Conservation (phyloP, 192 early-diverging fungal genomes). For the Radiomyces spectabilis region DNA sequence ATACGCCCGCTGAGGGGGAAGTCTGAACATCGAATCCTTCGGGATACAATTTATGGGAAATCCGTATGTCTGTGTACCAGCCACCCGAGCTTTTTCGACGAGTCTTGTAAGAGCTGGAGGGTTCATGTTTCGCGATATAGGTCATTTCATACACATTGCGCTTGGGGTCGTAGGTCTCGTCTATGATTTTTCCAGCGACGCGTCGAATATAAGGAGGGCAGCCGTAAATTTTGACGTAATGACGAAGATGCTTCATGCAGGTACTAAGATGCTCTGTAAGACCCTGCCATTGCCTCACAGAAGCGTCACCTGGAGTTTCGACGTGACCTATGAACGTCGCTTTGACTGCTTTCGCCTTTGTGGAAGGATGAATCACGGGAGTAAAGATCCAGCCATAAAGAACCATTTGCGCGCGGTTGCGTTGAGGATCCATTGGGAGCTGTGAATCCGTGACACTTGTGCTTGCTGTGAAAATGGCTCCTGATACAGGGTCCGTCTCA, state of each 20-base stretch:
- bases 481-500: conserved; percentile 39
- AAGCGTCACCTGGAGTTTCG: conserved; percentile 31
- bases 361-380: too few species aligned
- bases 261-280: too few species aligned
- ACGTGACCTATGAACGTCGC: conserved; percentile 33
- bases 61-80: conserved; percentile 41
- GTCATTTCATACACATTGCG: conserved; percentile 33
- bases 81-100: conserved; percentile 12
- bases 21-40: conserved; percentile 37
- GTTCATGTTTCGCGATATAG: conserved; percentile 31
- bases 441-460: conserved; percentile 39
- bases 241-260: conserved; percentile 32
- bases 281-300: conserved; percentile 18
- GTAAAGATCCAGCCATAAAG: conserved; percentile 42
- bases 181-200: conserved; percentile 33
- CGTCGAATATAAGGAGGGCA: conserved; percentile 47
- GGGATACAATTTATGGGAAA: conserved; percentile 30
- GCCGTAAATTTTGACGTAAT: conserved; percentile 35
- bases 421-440: conserved; percentile 38
- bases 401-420: conserved; percentile 31
- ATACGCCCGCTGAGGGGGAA: conserved; percentile 29
- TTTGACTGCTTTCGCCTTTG: too few species aligned
- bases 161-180: conserved; percentile 32
- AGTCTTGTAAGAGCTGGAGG: conserved; percentile 17
- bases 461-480: conserved; percentile 33